Evolutionary conservation across 768 basidiomycete genomes (phyloP).

Genomic region (Auricularia cornea): DNA sequence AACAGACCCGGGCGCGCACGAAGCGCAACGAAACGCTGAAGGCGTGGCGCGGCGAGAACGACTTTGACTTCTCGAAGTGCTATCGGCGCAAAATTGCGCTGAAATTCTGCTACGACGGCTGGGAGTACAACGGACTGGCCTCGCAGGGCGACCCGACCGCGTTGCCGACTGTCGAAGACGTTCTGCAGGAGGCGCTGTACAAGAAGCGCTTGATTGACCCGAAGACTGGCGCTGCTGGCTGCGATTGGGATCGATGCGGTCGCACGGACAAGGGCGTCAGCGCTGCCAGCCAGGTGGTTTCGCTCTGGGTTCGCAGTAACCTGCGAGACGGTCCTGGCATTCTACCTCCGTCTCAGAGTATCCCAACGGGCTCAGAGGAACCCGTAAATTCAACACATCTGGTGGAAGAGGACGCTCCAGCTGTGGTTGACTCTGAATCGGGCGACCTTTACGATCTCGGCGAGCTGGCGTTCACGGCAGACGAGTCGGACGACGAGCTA

Average conservation of each 20-base stretch:
- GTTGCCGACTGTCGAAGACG: constrained; percentile 85
- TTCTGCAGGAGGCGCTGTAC: constrained; percentile 71
- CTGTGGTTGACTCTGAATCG: constrained; percentile 14
- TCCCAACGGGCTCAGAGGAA: background rate
- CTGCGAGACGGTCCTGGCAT: constrained; percentile 19
- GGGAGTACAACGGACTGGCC: constrained; percentile 87
- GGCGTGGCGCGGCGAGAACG: constrained; percentile 18
- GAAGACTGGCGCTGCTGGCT: constrained; percentile 68
- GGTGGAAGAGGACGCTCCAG: constrained; percentile 17
- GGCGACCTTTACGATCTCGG: constrained; percentile 7
- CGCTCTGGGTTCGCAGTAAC: constrained; percentile 80
- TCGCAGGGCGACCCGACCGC: constrained; percentile 64
- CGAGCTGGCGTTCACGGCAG: constrained; percentile 11
- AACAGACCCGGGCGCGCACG: constrained; percentile 1
- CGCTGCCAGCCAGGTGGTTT: constrained; percentile 87
- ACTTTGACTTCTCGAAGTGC: constrained; percentile 59
- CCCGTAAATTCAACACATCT: background rate
- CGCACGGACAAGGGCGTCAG: constrained; percentile 94
- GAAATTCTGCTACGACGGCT: constrained; percentile 87
- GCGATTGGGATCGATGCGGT: constrained; percentile 87
- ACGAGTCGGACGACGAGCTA: constrained; percentile 12
- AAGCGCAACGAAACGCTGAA: constrained; percentile 11
- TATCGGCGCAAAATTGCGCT: constrained; percentile 86
- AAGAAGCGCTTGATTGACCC: constrained; percentile 71
- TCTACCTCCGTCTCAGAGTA: background rate